Evolutionary conservation across 805 yeast species (phyloP).

Genomic region (Diddensiella transvaalensis): DNA sequence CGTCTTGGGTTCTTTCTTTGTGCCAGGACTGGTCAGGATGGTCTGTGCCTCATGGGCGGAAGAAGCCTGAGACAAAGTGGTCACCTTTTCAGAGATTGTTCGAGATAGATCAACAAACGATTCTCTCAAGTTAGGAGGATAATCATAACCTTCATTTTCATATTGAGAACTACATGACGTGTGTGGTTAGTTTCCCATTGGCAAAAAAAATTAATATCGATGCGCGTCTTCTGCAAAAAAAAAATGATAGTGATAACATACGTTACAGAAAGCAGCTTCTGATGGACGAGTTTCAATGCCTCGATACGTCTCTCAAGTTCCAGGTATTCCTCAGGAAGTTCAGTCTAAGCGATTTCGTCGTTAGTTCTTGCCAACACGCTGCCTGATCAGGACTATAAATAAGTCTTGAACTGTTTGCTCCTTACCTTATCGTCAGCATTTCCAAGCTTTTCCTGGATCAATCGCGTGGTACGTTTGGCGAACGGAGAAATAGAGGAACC

Average conservation of each 20-base stretch:
- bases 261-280: slow-evolving; percentile 51
- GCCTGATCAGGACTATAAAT: background rate
- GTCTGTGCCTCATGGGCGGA: slow-evolving; percentile 82
- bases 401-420: background rate
- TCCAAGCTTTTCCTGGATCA: slow-evolving; percentile 76
- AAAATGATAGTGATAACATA: slow-evolving; percentile 15
- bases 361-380: background rate
- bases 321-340: slow-evolving; percentile 76
- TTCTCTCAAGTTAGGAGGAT: slow-evolving; percentile 72
- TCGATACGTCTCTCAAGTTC: slow-evolving; percentile 72
- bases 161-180: slow-evolving; percentile 47
- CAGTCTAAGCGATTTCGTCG: slow-evolving; percentile 41
- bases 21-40: slow-evolving; percentile 52
- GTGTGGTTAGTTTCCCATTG: too few species aligned
- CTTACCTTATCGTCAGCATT: slow-evolving; percentile 65
- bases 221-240: background rate
- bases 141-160: slow-evolving; percentile 77
- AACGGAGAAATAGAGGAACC: slow-evolving; percentile 56
- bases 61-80: slow-evolving; percentile 65
- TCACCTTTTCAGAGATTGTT: slow-evolving; percentile 58
- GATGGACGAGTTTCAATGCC: slow-evolving; percentile 64
- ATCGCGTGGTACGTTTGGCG: slow-evolving; percentile 76
- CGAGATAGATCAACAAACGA: slow-evolving; percentile 71
- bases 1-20: slow-evolving; percentile 64
- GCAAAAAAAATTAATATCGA: background rate